Conservation (phyloP, 345 rosid genomes). For the Populus alba region DNA sequence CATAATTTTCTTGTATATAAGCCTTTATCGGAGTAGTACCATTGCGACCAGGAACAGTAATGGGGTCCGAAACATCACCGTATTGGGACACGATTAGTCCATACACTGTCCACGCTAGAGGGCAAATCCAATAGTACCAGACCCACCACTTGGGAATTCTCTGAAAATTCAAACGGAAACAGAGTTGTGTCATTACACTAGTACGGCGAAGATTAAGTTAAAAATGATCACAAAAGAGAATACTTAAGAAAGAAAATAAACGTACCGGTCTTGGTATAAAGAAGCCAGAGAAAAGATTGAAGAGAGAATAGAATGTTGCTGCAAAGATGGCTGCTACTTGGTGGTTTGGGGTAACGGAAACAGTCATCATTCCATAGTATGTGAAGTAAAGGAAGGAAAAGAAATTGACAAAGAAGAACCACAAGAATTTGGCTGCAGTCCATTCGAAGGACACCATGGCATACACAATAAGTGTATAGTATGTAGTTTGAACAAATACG, state of each 20-base stretch:
- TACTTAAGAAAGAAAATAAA: not conserved
- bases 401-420: conserved; percentile 82
- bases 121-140: conserved; percentile 93
- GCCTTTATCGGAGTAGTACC: conserved; percentile 19
- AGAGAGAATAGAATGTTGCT: conserved; percentile 64
- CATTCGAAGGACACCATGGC: conserved; percentile 78
- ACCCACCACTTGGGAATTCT: conserved; percentile 87
- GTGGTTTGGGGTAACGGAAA: conserved; percentile 78
- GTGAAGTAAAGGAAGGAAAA: conserved; percentile 92
- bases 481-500: conserved; percentile 56
- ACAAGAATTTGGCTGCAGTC: conserved; percentile 67
- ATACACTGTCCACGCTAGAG: conserved; percentile 77
- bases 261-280: conserved; percentile 76
- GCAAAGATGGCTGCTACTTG: conserved; percentile 78
- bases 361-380: conserved; percentile 95
- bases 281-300: conserved; percentile 89
- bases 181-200: not conserved
- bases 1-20: conserved; percentile 52
- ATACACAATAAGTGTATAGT: conserved; percentile 61
- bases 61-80: conserved; percentile 46
- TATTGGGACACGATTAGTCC: conserved; percentile 59
- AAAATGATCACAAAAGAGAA: not conserved
- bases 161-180: conserved; percentile 26
- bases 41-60: conserved; percentile 40
- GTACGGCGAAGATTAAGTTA: not conserved